Base-by-base conservation (phyloP, 2,329 filamentous ascomycete genomes). In the Hypocreales sp. region DNA sequence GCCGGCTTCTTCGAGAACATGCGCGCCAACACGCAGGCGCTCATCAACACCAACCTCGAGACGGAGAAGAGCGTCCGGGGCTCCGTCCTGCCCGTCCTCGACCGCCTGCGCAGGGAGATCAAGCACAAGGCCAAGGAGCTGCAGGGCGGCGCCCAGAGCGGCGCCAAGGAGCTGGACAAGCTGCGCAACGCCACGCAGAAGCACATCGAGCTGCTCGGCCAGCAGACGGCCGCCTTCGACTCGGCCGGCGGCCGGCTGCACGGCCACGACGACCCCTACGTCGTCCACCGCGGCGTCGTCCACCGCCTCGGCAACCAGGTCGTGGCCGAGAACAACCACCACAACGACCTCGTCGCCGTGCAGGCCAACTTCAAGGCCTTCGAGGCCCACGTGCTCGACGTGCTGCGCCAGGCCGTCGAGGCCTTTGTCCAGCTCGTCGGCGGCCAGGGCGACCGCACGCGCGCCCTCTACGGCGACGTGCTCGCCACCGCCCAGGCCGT, bases 71-170 rank as follows among this genome's bases (percentile, higher is more conserved):
- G 74, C 40, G 67, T 98, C 39, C 92, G 87, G 56, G 77, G 75
- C 33, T 75, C 76, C 10, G 79, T 95, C 17, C 64, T 93, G 13
- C 90, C 87, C 20, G 76, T 87, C 36, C 76, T 98, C 46, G 82
- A 92, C 42, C 79, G 84, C 28, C 64, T 98, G 26, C 86, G 95
- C 60, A 77, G 82, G 50, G 90, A 95, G 52, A 90, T 98, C 63
- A 98, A 95, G 67, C 75, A 79, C 59, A 95, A 95, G 62, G 67
- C 72, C 36, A 95, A 95, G 62, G 86, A 94, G 55, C 67, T 98
- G 26, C 66, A 70, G 23, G 67, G 73, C 35, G 86, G 87, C 7
- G 82, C 80, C 14, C 69, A 74, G 34, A 93, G 92, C 61, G 71
- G 76, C 11, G 73, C 80, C 39, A 98, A 95, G 60, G 73, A 82